Evolutionary conservation across 768 basidiomycete species (phyloP).

Genomic region (Rhodotorula taiwanensis): DNA sequence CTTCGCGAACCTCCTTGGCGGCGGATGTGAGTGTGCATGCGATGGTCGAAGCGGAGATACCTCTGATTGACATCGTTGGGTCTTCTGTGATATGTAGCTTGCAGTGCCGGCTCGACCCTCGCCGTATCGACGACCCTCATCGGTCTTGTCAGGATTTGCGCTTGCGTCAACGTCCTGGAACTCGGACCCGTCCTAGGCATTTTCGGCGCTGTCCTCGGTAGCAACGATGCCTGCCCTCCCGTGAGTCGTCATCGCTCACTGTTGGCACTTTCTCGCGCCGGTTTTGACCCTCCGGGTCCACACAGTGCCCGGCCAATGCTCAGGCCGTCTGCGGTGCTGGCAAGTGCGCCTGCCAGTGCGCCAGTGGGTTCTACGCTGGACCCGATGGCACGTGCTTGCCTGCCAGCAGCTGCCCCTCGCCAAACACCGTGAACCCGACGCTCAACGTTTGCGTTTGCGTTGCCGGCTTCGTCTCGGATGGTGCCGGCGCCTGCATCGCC

Average conservation of each 20-base stretch:
- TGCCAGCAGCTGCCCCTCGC: slow-evolving; percentile 5
- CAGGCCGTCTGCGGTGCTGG: slow-evolving; percentile 9
- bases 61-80: too few species aligned
- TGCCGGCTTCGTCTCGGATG: background rate
- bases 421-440: background rate
- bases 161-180: slow-evolving; percentile 20
- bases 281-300: background rate
- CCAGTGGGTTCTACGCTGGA: slow-evolving; percentile 2
- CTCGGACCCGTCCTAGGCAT: background rate
- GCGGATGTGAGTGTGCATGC: background rate
- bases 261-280: too few species aligned
- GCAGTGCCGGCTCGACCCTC: slow-evolving; percentile 6
- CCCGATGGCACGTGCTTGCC: slow-evolving; percentile 4
- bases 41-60: background rate
- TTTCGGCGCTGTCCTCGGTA: background rate
- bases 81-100: too few species aligned
- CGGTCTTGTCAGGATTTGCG: slow-evolving; percentile 10
- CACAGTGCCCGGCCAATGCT: slow-evolving; percentile 11
- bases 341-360: slow-evolving; percentile 16
- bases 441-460: slow-evolving; percentile 6
- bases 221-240: background rate
- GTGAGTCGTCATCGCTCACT: background rate
- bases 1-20: slow-evolving; percentile 5
- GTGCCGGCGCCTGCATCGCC: background rate
- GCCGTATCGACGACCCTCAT: background rate